Conservation (phyloP, 2,329 filamentous ascomycete genomes). For the Acrocalymma vagum region DNA sequence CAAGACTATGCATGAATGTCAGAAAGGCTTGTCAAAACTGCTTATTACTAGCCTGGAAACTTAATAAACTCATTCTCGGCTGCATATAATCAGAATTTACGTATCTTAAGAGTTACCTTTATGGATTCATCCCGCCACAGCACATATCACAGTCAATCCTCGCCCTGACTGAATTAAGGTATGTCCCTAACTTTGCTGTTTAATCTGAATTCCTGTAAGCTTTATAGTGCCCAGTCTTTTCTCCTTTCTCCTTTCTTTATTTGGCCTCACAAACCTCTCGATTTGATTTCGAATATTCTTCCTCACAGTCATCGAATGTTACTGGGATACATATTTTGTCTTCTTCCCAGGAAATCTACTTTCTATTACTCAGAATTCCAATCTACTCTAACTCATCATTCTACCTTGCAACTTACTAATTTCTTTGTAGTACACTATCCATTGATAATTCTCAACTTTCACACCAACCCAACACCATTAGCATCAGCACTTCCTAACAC, state of each 20-base stretch:
- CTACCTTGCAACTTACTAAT: background rate
- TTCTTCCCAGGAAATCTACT: no score
- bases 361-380: no score
- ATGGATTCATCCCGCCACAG: no score
- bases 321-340: no score
- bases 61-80: no score
- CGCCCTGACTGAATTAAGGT: no score
- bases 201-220: background rate
- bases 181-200: conserved; percentile 9
- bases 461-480: conserved; percentile 9
- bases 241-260: conserved; percentile 1
- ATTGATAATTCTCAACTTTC: conserved; percentile 3
- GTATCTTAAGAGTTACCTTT: no score
- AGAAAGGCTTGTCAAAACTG: background rate
- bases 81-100: no score
- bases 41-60: no score
- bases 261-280: background rate
- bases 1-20: conserved; percentile 8
- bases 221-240: conserved; percentile 13
- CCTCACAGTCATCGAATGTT: no score
- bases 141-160: no score
- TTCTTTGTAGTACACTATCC: conserved; percentile 1
- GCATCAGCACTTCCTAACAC: conserved; percentile 1
- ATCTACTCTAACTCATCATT: conserved; percentile 1
- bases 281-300: no score